A percentile compares a stretch with the other conserved stretches of the same genome.
These are phyloP conservation scores for Talaromyces pinophilus DNA, from an alignment of 2,329 filamentous ascomycete species.

Conservation along the genomic window DNA sequence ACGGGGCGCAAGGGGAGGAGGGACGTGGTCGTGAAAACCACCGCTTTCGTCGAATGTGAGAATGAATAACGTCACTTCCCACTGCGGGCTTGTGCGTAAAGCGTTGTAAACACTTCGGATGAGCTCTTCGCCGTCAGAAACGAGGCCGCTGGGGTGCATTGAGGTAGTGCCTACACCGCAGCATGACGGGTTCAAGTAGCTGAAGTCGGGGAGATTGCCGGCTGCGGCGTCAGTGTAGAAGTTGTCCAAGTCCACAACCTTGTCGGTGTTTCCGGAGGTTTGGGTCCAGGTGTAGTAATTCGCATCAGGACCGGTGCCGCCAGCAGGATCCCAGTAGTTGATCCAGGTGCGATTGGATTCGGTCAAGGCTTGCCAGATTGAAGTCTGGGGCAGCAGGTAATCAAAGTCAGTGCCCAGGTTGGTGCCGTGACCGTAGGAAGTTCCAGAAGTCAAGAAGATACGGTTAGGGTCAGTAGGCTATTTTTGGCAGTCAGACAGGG, in stretches of 20 bases:
- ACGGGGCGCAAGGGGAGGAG: conserved; percentile 45
- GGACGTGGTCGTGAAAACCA: conserved; percentile 52
- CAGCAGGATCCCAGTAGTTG: conserved; percentile 51
- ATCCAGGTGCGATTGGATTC: conserved; percentile 48
- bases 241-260: conserved; percentile 31
- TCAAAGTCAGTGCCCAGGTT: conserved; percentile 40
- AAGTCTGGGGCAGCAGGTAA: conserved; percentile 41
- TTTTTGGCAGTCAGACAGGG: not conserved
- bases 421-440: conserved; percentile 42
- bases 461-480: conserved; percentile 43
- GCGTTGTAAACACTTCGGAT: conserved; percentile 52
- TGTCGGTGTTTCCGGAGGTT: conserved; percentile 33
- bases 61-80: conserved; percentile 52
- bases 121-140: conserved; percentile 47
- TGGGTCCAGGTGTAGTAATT: conserved; percentile 49
- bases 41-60: conserved; percentile 53
- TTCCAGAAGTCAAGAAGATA: conserved; percentile 44
- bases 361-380: conserved; percentile 45
- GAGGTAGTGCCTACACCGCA: conserved; percentile 47
- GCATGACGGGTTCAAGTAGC: conserved; percentile 50
- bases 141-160: conserved; percentile 49
- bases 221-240: conserved; percentile 50
- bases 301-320: conserved; percentile 48
- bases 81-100: conserved; percentile 47
- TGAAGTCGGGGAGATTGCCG: conserved; percentile 49